Base-by-base conservation (phyloP, 257 asterid species). In the Ehretia macrophylla region DNA sequence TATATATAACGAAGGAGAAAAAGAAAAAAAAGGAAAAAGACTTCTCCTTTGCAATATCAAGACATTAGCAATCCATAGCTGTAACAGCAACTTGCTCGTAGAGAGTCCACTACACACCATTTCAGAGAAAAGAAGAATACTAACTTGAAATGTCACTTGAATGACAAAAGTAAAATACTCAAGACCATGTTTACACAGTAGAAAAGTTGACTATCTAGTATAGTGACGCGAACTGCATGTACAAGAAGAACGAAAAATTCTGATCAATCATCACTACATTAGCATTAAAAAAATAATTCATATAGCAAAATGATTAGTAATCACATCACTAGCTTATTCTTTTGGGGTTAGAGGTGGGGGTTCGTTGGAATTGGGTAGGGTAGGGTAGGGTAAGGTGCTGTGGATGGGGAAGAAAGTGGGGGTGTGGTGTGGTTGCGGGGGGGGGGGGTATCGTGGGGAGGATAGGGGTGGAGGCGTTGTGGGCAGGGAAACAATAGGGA, bases 41-140 rank as follows among this genome's bases (percentile, higher is more conserved):
- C n/a, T n/a, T 35, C 66, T 86, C 99, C 97, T 93, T 87, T 38
- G 97, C 94, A 71, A 82, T 75, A 75, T 93, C 99, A 76, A 83
- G 87, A 79, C 74, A 81, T 63, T 84, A 94, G 77, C 96, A 86
- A 78, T 93, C 97, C 99, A 93, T 80, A 62, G 99, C 97, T 38
- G 95, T 97, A 78, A 85, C 55, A 61, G 95, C 87, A 44, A 93
- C 97, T 86, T 86, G 96, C 77, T 93, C 96, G 55, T 83, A 83
- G 35, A 93, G 74, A 17, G 97, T 93, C 99, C 99, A 93, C 67
- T 89, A 97, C 86, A 68, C 83, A 93, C 60, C 63, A 66, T 42
- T n/a, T 69, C 70, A 49, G 71, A 53, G 60, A 55, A 62, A 66
- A 42, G 12, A 42, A 42, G 1, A 42, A 42, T 42, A 66, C 75